These are phyloP conservation scores for Euphrasia confusa DNA, from an alignment of 257 asterid species.

Conservation along the genomic window DNA sequence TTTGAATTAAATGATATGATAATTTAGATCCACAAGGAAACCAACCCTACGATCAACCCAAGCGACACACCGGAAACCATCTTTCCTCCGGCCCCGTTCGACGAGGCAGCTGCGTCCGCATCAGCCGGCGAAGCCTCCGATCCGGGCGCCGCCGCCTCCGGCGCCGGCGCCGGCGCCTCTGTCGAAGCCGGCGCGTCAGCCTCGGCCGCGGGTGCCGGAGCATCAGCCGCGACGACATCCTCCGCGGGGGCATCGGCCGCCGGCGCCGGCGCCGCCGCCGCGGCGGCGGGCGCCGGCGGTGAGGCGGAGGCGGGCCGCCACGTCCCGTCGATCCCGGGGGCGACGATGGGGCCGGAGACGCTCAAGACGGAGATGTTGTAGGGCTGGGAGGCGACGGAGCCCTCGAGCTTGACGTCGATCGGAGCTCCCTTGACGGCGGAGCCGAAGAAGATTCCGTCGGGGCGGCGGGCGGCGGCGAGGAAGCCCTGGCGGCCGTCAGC, in stretches of 20 bases:
- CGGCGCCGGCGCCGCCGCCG: conserved; percentile 21
- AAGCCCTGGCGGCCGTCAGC: conserved; percentile 54
- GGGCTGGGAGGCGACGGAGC: conserved; percentile 44
- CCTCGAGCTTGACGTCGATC: conserved; percentile 24
- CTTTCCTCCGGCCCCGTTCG: conserved; percentile 22
- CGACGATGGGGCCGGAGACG: conserved; percentile 42
- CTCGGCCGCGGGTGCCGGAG: conserved; percentile 9
- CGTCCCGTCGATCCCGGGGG: conserved; percentile 48
- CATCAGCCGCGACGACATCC: conserved; percentile 24
- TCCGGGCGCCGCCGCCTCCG: conserved; percentile 1
- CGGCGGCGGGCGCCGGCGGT: not conserved
- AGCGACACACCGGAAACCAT: conserved; percentile 21
- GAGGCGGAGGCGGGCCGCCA: not conserved
- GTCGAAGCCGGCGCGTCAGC: conserved; percentile 13
- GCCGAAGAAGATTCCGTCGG: conserved; percentile 43
- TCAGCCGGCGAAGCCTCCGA: conserved; percentile 18
- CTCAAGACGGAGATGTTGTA: conserved; percentile 59
- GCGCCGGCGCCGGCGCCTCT: conserved; percentile 10
- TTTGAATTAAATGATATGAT: too few species aligned
- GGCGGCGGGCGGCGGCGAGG: conserved; percentile 40
- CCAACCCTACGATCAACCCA: conserved; percentile 29
- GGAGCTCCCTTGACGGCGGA: conserved; percentile 52
- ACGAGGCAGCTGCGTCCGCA: not conserved
- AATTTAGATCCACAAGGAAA: conserved; percentile 14
- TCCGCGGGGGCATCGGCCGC: conserved; percentile 7